A percentile compares a stretch with the other conserved stretches of the same genome.
phyloP scores from a whole-genome alignment of 1,139 yeast species.

The Yamadazyma oceani region DNA sequence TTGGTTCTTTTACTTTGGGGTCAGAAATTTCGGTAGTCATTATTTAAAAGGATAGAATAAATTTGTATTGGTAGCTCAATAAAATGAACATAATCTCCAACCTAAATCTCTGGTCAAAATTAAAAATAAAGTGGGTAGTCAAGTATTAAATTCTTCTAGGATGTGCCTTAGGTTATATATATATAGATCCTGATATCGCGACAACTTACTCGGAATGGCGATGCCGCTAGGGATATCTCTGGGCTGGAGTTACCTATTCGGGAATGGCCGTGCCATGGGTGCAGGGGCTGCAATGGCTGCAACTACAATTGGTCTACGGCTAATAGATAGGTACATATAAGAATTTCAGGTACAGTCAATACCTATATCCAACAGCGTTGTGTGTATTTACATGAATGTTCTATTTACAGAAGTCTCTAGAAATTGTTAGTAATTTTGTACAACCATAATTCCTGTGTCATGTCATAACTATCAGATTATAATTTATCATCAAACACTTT shows the following conservation, averaged over 20 bases:
- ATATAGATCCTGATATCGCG: too few species aligned
- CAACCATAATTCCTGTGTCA: not conserved
- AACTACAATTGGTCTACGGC: too few species aligned
- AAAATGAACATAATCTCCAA: conserved; percentile 11
- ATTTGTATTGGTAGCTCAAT: conserved; percentile 11
- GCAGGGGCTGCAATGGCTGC: too few species aligned
- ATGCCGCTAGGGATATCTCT: too few species aligned
- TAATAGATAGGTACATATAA: too few species aligned
- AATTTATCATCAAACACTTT: conserved; percentile 9
- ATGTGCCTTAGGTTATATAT: too few species aligned
- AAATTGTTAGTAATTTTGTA: not conserved
- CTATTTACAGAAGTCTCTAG: conserved; percentile 1
- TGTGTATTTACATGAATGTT: not conserved
- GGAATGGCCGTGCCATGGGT: too few species aligned
- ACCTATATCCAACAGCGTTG: too few species aligned
- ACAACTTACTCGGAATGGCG: too few species aligned
- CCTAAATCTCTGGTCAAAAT: conserved; percentile 8
- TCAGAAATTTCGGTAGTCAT: conserved; percentile 2
- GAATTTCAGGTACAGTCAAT: too few species aligned
- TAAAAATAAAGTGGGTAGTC: not conserved
- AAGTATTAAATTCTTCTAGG: too few species aligned
- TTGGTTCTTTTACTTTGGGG: conserved; percentile 2
- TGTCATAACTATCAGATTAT: conserved; percentile 5
- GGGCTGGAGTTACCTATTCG: too few species aligned
- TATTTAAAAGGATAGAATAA: conserved; percentile 10